These are phyloP conservation scores for Volvariella volvacea DNA, from an alignment of 1,284 basidiomycete genomes.

Conservation along the genomic window DNA sequence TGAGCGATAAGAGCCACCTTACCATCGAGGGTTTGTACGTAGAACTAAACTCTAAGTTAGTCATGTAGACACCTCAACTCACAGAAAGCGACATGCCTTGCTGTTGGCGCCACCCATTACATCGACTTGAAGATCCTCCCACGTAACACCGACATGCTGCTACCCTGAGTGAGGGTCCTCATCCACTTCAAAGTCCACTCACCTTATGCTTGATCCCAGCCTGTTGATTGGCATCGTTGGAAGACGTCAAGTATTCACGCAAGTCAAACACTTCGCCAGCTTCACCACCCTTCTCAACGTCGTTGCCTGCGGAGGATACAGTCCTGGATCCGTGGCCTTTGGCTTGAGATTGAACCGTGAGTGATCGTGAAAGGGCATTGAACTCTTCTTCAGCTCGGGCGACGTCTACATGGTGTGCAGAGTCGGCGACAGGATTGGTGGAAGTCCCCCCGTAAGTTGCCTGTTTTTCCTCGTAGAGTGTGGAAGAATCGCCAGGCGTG, in stretches of 20 bases:
- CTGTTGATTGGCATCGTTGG: conserved; percentile 57
- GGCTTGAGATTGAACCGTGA: conserved; percentile 20
- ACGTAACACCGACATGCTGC: conserved; percentile 71
- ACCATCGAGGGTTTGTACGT: conserved; percentile 61
- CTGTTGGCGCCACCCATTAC: conserved; percentile 56
- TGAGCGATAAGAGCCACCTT: conserved; percentile 15
- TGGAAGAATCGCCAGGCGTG: conserved; percentile 22
- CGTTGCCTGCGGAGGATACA: conserved; percentile 18
- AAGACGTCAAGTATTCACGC: conserved; percentile 67
- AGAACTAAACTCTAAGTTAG: conserved; percentile 40
- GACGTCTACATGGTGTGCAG: conserved; percentile 31
- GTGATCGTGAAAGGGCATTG: conserved; percentile 38
- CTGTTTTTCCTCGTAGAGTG: conserved; percentile 18
- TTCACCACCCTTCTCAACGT: conserved; percentile 41
- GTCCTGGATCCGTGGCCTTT: conserved; percentile 10
- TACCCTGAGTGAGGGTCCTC: not conserved
- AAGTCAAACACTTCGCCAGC: conserved; percentile 53
- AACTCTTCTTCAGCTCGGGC: conserved; percentile 45
- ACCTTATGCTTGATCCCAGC: conserved; percentile 78
- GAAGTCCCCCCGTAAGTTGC: not conserved
- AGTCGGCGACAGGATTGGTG: not conserved
- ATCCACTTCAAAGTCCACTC: conserved; percentile 7
- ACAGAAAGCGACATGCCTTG: conserved; percentile 35
- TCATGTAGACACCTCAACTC: not conserved
- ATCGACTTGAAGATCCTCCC: conserved; percentile 70